Percentiles rank a stretch among this genome's conserved stretches.
Conservation (phyloP, 306 rosid species). For the Mimosa bimucronata region DNA sequence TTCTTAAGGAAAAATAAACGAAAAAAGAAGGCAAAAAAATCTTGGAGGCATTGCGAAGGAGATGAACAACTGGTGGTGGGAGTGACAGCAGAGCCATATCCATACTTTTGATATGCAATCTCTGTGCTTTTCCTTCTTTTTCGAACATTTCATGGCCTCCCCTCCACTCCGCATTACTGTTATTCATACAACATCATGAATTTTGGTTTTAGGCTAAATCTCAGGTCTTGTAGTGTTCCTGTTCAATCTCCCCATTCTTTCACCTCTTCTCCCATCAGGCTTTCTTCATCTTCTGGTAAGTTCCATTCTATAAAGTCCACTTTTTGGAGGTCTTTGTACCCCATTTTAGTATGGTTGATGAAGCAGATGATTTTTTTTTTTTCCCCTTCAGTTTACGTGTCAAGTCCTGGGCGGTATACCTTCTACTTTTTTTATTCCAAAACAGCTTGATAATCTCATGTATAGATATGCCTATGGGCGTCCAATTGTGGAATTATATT, state of each 20-base stretch:
- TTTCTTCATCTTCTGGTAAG: slow-evolving; percentile 69
- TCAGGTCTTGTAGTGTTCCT: slow-evolving; percentile 49
- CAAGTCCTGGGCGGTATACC: not conserved
- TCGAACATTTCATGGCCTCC: slow-evolving; percentile 53
- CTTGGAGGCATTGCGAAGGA: slow-evolving; percentile 9
- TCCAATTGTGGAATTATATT: not conserved
- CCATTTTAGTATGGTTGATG: not conserved
- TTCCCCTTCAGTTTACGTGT: not conserved
- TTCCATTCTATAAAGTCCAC: slow-evolving; percentile 13
- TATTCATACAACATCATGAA: slow-evolving; percentile 55
- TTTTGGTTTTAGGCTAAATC: slow-evolving; percentile 61
- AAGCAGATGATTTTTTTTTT: not conserved
- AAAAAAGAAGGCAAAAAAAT: not conserved
- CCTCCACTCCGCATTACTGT: slow-evolving; percentile 38
- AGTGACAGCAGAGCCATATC: slow-evolving; percentile 43
- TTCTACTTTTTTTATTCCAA: not conserved
- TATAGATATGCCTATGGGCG: not conserved
- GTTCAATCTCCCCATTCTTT: slow-evolving; percentile 53
- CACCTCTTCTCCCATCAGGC: slow-evolving; percentile 47
- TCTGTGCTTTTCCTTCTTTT: not conserved
- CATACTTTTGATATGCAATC: slow-evolving; percentile 6
- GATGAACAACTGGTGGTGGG: slow-evolving; percentile 67
- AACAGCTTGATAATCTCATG: not conserved
- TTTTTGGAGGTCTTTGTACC: no score
- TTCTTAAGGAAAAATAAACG: no score